phyloP scores from a whole-genome alignment of 257 asterid genomes.

The Anisodus tanguticus region DNA sequence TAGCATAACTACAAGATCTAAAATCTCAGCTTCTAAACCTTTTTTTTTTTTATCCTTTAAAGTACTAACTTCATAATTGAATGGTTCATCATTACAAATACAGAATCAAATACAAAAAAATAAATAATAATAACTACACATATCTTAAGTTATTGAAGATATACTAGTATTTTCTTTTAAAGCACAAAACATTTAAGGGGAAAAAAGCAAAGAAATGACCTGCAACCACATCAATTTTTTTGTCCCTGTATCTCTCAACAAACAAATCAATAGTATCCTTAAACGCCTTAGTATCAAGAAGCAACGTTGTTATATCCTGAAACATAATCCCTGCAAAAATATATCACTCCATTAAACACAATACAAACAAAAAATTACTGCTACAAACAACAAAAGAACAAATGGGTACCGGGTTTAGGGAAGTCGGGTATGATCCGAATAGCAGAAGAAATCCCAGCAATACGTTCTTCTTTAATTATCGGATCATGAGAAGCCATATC shows the following conservation, averaged over 20 bases:
- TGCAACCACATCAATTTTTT: slow-evolving; percentile 73
- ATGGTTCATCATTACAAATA: not conserved
- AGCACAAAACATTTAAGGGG: not conserved
- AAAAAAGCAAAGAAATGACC: slow-evolving; percentile 41
- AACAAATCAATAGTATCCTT: slow-evolving; percentile 91
- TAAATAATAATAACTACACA: too few species aligned
- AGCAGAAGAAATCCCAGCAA: slow-evolving; percentile 69
- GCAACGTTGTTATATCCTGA: slow-evolving; percentile 90
- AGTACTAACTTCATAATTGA: not conserved
- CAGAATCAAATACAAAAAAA: not conserved
- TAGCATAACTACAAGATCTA: not conserved
- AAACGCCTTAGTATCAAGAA: slow-evolving; percentile 84
- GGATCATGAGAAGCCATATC: slow-evolving; percentile 52
- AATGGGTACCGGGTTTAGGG: slow-evolving; percentile 73
- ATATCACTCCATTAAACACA: not conserved
- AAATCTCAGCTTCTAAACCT: not conserved
- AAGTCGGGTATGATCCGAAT: slow-evolving; percentile 90
- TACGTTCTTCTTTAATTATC: slow-evolving; percentile 51
- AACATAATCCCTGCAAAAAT: slow-evolving; percentile 69
- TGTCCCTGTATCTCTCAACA: slow-evolving; percentile 78
- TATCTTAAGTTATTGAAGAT: not conserved
- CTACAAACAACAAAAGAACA: slow-evolving; percentile 2
- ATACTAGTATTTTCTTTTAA: not conserved
- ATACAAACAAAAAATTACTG: not conserved
- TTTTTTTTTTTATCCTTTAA: not conserved